Base-by-base conservation (phyloP, 83 land plant genomes). In the Thuja plicata region DNA sequence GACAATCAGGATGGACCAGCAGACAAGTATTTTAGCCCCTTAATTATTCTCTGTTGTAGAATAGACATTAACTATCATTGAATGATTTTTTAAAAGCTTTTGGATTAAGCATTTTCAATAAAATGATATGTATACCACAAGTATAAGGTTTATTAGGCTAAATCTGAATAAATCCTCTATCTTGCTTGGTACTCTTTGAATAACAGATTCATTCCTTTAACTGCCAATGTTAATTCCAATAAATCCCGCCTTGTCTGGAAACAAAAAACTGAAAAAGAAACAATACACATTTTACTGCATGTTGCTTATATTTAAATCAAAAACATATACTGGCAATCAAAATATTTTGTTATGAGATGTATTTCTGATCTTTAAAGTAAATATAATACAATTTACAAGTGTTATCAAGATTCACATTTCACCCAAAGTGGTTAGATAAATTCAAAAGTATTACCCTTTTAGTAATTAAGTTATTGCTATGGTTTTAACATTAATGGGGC, bases 1-100 rank as follows among this genome's bases (percentile, higher is more conserved):
- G 99, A 98, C 92, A 92, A 94, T 55, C 98, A 96, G 91, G 98
- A 97, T 91, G 98, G 96, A 30, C 32, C 94, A 5, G 81, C 90
- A 79, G 97, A 98, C 70, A 92, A 93, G 99, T 98, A 96, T 32
- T 87, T n/a, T 84, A 21, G 40, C 62, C n/a, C 52, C 78, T 35
- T 35, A 34, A 89, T 66, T 16, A n/a, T 50, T 37, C 34, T 38
- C 34, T 45, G 41, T 13, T 87, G 81, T 38, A 57, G 57, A 60
- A 60, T 57, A 41, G 77, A 43, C 30, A 38, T 60, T 24, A 62
- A 62, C n/a, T 32, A 34, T 57, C 84, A 27, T 87, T 60, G 77
- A 66, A n/a, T 27, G 54, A 13, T 27, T 30, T 45, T 83, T 3
- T 10, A 3, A n/a, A 12, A 13, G 48, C 10, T 43, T 27, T 82